Conservation (phyloP, 225 moss, liverwort and hornwort genomes). For the Polytrichum formosum region DNA sequence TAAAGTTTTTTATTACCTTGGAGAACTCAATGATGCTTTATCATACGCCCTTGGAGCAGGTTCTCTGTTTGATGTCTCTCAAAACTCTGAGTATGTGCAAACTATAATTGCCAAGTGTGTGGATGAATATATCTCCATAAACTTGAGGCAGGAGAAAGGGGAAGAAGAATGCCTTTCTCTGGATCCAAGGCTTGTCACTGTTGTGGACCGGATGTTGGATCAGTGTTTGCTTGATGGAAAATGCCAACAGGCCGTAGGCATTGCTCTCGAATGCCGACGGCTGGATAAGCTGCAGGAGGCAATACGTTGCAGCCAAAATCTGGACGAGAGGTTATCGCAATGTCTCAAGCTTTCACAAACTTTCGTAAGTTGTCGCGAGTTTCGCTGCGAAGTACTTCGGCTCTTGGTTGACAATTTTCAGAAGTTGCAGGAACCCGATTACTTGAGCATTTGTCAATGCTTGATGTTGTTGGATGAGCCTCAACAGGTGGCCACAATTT, state of each 20-base stretch:
- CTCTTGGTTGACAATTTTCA: conserved; percentile 72
- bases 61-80: conserved; percentile 74
- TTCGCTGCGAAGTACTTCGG: conserved; percentile 74
- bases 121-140: conserved; percentile 83
- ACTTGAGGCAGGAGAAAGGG: conserved; percentile 55
- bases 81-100: conserved; percentile 80
- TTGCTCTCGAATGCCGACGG: conserved; percentile 89
- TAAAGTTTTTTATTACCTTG: conserved; percentile 91
- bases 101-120: conserved; percentile 92
- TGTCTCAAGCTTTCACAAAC: conserved; percentile 89
- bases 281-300: conserved; percentile 93
- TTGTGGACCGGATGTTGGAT: conserved; percentile 89
- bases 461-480: conserved; percentile 90
- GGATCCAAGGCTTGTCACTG: conserved; percentile 63
- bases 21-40: conserved; percentile 75
- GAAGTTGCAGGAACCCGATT: conserved; percentile 66
- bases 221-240: conserved; percentile 82
- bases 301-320: conserved; percentile 59
- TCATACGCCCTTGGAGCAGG: conserved; percentile 77
- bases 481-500: conserved; percentile 58
- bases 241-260: conserved; percentile 87
- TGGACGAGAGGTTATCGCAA: conserved; percentile 57
- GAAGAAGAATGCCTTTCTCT: conserved; percentile 40
- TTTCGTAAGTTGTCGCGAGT: conserved; percentile 77
- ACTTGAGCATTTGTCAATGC: conserved; percentile 89